Evolutionary conservation across 768 basidiomycete genomes (phyloP), one percentile per base, ranked within the genome.

Genomic region (Naganishia vishniacii): DNA sequence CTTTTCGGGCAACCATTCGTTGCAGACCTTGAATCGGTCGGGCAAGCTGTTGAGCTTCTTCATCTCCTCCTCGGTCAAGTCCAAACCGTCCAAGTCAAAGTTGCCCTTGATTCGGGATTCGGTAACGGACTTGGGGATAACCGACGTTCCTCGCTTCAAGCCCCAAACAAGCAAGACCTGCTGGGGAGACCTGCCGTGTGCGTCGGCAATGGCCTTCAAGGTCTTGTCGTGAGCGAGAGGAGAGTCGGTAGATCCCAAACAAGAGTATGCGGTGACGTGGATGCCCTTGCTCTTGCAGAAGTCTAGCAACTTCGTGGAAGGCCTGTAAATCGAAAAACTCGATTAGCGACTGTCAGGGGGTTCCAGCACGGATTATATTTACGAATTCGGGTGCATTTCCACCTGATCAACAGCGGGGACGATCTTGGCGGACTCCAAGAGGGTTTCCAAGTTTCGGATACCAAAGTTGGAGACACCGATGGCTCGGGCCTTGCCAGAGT

Each of bases 381-480:
- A 48, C 47, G 25, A 31, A 29, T 15, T 6, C 42, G 28, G 37
- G 53, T 58, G 61, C 3, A 84, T 76, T 70, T 85, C 83, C 23
- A 85, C 73, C 73, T 88, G 87, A 70, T 88, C 84, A 18, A 84
- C 81, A 42, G 83, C 84, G 16, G 87, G 86, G 20, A 82, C 79
- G 68, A 86, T 80, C 66, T 83, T 82, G 44, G 85, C 86, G 0
- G 78, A 79, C 23, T 84, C 81, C 42, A 88, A 80, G 59, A 91
- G 82, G 68, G 85, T 82, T 71, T 88, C 83, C n/a, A 92, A 80
- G 73, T 85, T 83, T 65, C 74, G 77, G 73, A 86, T 79, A 11
- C 82, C 83, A 74, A 84, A 87, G 80, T 91, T 91, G 68, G 87
- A 88, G 40, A 85, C 84, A 42, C 89, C 89, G 69, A 73, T 72